Base-by-base conservation (phyloP, 805 yeast species). In the Cyberlindnera mississippiensis region DNA sequence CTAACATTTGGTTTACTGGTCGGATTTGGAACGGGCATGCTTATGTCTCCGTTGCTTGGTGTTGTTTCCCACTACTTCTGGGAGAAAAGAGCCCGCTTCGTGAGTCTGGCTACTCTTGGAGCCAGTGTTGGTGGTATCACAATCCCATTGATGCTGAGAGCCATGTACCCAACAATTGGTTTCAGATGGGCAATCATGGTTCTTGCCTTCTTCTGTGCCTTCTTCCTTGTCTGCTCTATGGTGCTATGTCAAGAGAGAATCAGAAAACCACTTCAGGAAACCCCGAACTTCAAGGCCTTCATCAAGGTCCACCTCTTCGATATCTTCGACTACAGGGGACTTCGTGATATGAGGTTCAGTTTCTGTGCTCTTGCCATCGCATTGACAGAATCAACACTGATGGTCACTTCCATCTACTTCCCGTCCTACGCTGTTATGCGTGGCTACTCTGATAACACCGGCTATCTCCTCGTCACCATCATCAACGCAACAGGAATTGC, bases 111-210 rank as follows among this genome's bases (percentile, higher is more conserved):
- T 0, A 70, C 76, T 1, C 50, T 69, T 6, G 80, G 80, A 12
- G 74, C 78, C 0, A 67, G 76, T 9, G 52, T 74, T n/a, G 81
- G 81, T 3, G 77, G 79, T n/a, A 57, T 72, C 35, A 31, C 67
- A 18, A 73, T 71, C 49, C 76, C 80, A n/a, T 55, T 72, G 24
- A 61, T 71, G 62, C 63, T 75, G 11, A 66, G 71, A 37, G 56
- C 54, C 7, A 55, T 75, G 30, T 66, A 69, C 40, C 43, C 53
- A 2, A 50, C 55, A 12, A 64, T 74, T 28, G 82, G 82, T 1
- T 76, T 73, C 51, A 66, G 63, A 12, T 76, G 80, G 80, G 71
- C 78, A 3, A 66, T 73, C 30, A 64, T 82, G 29, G 60, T 68
- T 10, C 57, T 76, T 26, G 76, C 76, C 0, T 66, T 75, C 44